phyloP scores from a whole-genome alignment of 108 stramenopile species.

The Schizochytrium sp. region DNA sequence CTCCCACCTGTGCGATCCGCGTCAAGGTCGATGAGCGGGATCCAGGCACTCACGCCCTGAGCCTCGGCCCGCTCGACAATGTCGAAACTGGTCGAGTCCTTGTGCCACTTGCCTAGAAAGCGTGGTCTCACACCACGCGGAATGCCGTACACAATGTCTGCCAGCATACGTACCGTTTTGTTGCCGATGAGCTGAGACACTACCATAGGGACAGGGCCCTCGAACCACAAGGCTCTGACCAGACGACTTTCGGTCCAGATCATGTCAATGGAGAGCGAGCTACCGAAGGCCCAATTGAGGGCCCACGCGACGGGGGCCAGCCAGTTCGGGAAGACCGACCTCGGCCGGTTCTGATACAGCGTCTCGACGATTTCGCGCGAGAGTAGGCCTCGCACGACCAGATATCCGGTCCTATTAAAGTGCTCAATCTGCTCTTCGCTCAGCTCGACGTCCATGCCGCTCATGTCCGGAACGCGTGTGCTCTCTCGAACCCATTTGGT shows the following conservation, averaged over 20 bases:
- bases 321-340: background rate
- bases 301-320: background rate
- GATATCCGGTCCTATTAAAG: background rate
- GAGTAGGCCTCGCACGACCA: background rate
- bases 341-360: background rate
- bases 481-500: too few species aligned
- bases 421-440: background rate
- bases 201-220: background rate
- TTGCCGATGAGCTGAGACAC: background rate
- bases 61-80: background rate
- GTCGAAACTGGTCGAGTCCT: background rate
- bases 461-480: too few species aligned
- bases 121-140: background rate
- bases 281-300: background rate
- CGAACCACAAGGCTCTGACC: background rate
- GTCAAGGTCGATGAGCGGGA: background rate
- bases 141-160: background rate
- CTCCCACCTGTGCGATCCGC: background rate
- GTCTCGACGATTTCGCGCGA: background rate
- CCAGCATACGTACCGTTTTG: background rate
- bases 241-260: background rate
- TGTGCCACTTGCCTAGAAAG: background rate
- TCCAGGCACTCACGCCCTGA: background rate
- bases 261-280: background rate
- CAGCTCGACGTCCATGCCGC: background rate